phyloP scores from a whole-genome alignment of 768 basidiomycete genomes.

The Termitomyces sp. region DNA sequence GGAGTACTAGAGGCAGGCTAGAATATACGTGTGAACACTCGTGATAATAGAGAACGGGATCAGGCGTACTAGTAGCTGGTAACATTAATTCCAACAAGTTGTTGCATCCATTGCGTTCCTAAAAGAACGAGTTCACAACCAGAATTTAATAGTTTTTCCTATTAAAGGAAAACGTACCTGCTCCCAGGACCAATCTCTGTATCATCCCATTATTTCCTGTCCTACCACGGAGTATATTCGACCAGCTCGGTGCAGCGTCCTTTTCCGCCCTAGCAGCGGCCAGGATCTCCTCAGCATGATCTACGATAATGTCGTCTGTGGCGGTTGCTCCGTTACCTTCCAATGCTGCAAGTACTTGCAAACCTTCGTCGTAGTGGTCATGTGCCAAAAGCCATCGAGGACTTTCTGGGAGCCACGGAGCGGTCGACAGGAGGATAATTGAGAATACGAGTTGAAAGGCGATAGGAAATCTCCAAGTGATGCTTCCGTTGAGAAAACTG shows the following conservation, averaged over 20 bases:
- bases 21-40: background rate
- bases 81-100: conserved; percentile 45
- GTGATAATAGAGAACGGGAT: background rate
- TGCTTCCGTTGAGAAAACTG: conserved; percentile 36
- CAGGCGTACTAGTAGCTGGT: conserved; percentile 42
- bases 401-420: conserved; percentile 45
- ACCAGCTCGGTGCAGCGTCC: conserved; percentile 35
- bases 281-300: conserved; percentile 35
- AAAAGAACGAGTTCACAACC: background rate
- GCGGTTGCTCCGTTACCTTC: conserved; percentile 31
- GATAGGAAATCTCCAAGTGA: conserved; percentile 45
- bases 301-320: conserved; percentile 30
- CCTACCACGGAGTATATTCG: conserved; percentile 32
- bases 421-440: conserved; percentile 33
- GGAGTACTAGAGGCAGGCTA: conserved; percentile 37
- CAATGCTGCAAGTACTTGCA: conserved; percentile 34
- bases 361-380: conserved; percentile 34
- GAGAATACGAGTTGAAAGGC: conserved; percentile 46
- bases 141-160: too few species aligned
- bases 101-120: conserved; percentile 51
- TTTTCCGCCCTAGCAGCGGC: conserved; percentile 38
- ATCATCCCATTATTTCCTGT: conserved; percentile 43
- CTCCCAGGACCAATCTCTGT: conserved; percentile 34
- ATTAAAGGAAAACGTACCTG: conserved; percentile 20
- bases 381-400: conserved; percentile 47